Evolutionary conservation across 106 monocot genomes (phyloP).

Genomic region (Platanthera zijinensis): DNA sequence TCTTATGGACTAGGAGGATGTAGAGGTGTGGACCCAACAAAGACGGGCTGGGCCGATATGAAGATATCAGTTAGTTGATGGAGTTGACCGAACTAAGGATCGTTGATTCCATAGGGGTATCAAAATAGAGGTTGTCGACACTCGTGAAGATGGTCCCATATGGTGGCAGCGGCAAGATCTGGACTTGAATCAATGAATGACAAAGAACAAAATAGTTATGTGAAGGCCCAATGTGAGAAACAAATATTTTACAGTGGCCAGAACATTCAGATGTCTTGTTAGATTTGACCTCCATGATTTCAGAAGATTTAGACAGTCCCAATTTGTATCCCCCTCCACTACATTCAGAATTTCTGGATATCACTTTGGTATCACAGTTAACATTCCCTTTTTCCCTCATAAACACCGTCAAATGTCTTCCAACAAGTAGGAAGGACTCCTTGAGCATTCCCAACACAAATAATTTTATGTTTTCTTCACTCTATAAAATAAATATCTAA

Average conservation of each 20-base stretch:
- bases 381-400: slow-evolving; percentile 1
- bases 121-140: no score
- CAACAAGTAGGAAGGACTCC: slow-evolving; percentile 44
- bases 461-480: slow-evolving; percentile 41
- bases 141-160: no score
- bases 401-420: slow-evolving; percentile 38
- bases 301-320: slow-evolving; percentile 4
- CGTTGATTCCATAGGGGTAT: no score
- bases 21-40: no score
- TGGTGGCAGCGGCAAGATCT: no score
- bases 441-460: slow-evolving; percentile 57
- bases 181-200: no score
- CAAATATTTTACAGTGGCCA: slow-evolving; percentile 26
- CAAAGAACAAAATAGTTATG: no score
- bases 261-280: slow-evolving; percentile 3
- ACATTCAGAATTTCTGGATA: neutral
- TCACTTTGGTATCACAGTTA: neutral
- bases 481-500: slow-evolving; percentile 71
- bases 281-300: neutral
- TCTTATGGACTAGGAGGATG: no score
- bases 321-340: slow-evolving; percentile 1
- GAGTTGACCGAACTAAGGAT: no score
- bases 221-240: slow-evolving; percentile 65
- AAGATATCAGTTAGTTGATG: no score
- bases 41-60: no score